Base-by-base conservation (phyloP, 2,329 filamentous ascomycete species). In the Huntiella bhutanensis region DNA sequence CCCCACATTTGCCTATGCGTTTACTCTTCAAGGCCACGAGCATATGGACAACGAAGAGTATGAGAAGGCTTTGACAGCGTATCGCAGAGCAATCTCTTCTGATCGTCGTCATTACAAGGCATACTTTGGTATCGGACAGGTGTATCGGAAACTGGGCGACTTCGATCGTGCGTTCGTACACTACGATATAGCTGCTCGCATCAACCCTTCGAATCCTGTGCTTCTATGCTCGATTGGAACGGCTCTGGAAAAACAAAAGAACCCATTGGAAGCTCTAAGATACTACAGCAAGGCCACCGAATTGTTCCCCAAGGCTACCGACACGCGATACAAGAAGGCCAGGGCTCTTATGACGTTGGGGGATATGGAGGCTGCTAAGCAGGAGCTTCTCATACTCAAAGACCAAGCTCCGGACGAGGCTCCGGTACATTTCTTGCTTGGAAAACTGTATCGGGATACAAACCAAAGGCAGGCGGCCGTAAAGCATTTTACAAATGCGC, bases 1-100 rank as follows among this genome's bases (percentile, higher is more conserved):
- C 57, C 77, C 85, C 5, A 80, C 78, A 48, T 95, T 96, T 60
- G 87, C 91, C 1, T 98, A 98, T 58, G 88, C 86, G 1, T 95
- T 88, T 59, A 96, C 91, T 0, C 65, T 98, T 3, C 88, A 96
- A 59, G 91, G 91, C 1, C 91, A 98, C 59, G 91, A 98, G 58
- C 85, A 94, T 58, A 80, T 96, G 39, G 75, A 83, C 33, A 96
- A 95, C 54, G 92, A 98, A 61, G 92, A 98, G 60, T 95, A 91
- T 57, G 88, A 96, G 58, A 94, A 94, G 59, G 91, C 91, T 0
- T 72, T 94, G 39, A 76, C 79, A 35, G 80, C 85, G 2, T 98
- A 95, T 60, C 77, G 92, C 33, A 75, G 80, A 45, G 87, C 85
- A 1, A 82, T 98, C 53, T 75, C 79, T 39, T 85, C 84, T 1